Conservation (phyloP, 441 rosid genomes). For the Capsella rubella region DNA sequence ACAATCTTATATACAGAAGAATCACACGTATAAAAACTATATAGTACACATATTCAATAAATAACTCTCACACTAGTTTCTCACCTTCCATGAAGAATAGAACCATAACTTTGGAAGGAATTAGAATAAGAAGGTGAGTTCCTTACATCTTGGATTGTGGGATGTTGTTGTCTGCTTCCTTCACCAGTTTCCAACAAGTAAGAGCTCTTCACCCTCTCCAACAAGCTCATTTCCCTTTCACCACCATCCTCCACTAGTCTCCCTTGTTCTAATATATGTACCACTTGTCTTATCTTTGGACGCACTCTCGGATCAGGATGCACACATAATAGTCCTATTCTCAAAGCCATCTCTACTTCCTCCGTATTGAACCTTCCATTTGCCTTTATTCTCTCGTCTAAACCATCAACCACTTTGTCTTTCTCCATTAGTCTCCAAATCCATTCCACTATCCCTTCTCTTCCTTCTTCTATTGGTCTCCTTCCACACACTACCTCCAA, state of each 20-base stretch:
- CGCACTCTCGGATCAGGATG: slow-evolving; percentile 51
- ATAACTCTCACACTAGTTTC: background rate
- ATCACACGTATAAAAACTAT: background rate
- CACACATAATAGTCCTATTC: slow-evolving; percentile 55
- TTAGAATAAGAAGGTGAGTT: slow-evolving; percentile 41
- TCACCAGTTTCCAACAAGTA: slow-evolving; percentile 19
- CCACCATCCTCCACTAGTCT: slow-evolving; percentile 35
- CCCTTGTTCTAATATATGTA: slow-evolving; percentile 48
- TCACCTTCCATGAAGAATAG: slow-evolving; percentile 51
- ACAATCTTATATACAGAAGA: slow-evolving; percentile 9
- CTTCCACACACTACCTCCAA: slow-evolving; percentile 77
- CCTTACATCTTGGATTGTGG: slow-evolving; percentile 50
- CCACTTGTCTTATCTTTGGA: slow-evolving; percentile 59
- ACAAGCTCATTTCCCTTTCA: slow-evolving; percentile 47
- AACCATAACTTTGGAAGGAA: slow-evolving; percentile 39
- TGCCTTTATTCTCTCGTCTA: slow-evolving; percentile 48
- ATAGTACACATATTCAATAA: background rate
- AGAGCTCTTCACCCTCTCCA: slow-evolving; percentile 43
- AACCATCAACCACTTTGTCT: slow-evolving; percentile 48
- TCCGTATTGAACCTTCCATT: slow-evolving; percentile 32
- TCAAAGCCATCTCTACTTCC: slow-evolving; percentile 46
- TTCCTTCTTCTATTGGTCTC: slow-evolving; percentile 70
- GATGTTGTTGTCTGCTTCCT: slow-evolving; percentile 43
- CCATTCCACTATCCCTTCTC: slow-evolving; percentile 61
- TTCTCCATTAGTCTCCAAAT: slow-evolving; percentile 60